Conservation (phyloP, 176 grass and related monocot genomes). For the Ampelocalamus luodianensis region DNA sequence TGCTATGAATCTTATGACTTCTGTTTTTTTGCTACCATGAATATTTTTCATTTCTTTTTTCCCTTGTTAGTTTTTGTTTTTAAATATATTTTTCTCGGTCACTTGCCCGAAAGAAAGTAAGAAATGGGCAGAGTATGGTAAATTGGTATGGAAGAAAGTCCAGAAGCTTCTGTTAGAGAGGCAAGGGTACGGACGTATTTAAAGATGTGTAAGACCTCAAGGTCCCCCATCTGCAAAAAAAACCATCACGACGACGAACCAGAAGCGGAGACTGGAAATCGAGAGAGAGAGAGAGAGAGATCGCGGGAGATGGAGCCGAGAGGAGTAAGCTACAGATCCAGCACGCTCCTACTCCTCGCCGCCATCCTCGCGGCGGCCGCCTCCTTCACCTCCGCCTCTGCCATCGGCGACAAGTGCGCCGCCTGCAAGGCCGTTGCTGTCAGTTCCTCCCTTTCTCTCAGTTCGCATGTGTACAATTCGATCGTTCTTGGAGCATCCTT, state of each 20-base stretch:
- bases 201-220: not conserved
- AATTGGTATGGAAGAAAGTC: not conserved
- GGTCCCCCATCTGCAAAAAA: constrained; percentile 35
- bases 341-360: constrained; percentile 26
- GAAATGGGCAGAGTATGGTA: not conserved
- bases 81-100: not conserved
- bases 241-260: not conserved
- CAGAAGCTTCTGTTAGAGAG: constrained; percentile 20
- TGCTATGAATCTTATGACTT: not conserved
- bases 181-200: constrained; percentile 27
- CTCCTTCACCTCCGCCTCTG: constrained; percentile 43
- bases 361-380: constrained; percentile 8
- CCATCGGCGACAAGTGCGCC: constrained; percentile 81
- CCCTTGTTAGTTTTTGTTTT: not conserved
- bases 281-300: constrained; percentile 23
- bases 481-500: not conserved
- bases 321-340: constrained; percentile 45
- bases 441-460: constrained; percentile 1
- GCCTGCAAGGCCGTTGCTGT: constrained; percentile 94
- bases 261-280: constrained; percentile 14
- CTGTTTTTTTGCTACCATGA: not conserved
- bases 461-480: constrained; percentile 5
- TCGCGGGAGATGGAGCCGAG: constrained; percentile 48
- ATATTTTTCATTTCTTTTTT: not conserved
- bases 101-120: not conserved